Evolutionary conservation across 768 basidiomycete species (phyloP), one percentile per base, ranked within the genome.

Genomic region (Leccinum rimulosum): DNA sequence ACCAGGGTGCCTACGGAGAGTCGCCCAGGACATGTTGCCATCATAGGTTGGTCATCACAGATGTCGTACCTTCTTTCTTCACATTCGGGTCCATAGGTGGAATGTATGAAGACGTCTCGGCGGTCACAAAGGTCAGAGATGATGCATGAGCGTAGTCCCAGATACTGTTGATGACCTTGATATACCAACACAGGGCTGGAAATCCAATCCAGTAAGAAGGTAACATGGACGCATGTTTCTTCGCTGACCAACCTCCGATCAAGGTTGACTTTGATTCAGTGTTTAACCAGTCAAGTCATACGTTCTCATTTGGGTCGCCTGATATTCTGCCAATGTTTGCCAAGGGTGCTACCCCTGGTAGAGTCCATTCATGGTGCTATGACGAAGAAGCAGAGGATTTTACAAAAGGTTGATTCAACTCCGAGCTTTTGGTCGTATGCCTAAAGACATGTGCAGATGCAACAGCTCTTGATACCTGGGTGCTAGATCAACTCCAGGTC

Each of bases 51-150:
- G 74, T 64, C 51, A 3, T 53, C 43, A 38, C 7, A 45, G 19
- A 17, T 49, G 2, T 33, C 14, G 48, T n/a, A 5, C 22, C 12
- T 50, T 55, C 60, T 25, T 4, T 56, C n/a, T 52, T 60, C 50
- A 64, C 35, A 27, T 62, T 17, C 9, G 25, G 12, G n/a, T 50
- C 31, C n/a, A n/a, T 55, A 87, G 84, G 84, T 33, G 92, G 92
- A 3, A 93, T 94, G 91, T 93, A 93, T 67, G 92, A 94, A 72
- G 91, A 94, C 63, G 91, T 91, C 4, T 90, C 88, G 0, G 91
- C 92, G 15, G 91, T 93, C 31, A 92, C 89, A 22, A 91, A 91
- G 80, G 91, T 82, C 75, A 65, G 76, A 49, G 28, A 40, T 19
- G 19, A 19, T 19, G 43, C n/a, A 12, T 28, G 22, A 52, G 11